These are phyloP conservation scores for Benincasa hispida DNA, from an alignment of 306 rosid species.

Conservation along the genomic window DNA sequence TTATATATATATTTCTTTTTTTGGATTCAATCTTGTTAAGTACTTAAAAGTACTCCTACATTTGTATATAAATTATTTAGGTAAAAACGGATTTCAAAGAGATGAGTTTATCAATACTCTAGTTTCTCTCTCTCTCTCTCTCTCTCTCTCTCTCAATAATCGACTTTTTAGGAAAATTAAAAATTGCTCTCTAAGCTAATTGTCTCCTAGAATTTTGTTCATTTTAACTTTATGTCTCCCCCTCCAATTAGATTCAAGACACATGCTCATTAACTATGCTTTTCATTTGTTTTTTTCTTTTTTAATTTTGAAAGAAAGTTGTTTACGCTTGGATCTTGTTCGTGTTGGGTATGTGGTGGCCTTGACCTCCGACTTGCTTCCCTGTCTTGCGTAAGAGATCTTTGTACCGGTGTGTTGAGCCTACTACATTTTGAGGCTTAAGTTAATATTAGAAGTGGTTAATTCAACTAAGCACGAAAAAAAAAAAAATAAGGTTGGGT, in stretches of 20 bases:
- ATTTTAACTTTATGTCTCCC: not conserved
- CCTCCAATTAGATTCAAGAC: not conserved
- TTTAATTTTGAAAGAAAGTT: too few species aligned
- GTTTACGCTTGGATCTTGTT: too few species aligned
- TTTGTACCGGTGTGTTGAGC: too few species aligned
- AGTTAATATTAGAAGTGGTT: too few species aligned
- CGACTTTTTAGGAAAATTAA: not conserved
- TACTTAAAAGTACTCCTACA: not conserved
- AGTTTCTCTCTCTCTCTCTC: not conserved
- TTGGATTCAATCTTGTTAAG: not conserved
- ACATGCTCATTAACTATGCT: not conserved
- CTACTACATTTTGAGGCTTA: too few species aligned
- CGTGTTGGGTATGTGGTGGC: too few species aligned
- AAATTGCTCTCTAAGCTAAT: not conserved
- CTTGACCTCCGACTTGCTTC: too few species aligned
- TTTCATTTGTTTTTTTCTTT: too few species aligned
- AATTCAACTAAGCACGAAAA: too few species aligned
- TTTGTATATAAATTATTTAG: not conserved
- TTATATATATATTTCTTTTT: too few species aligned
- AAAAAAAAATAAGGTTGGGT: too few species aligned
- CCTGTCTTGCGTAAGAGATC: too few species aligned
- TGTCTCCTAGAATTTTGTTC: not conserved
- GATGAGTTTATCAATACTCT: not conserved
- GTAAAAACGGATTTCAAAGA: not conserved
- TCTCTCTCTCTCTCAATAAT: not conserved